These are phyloP conservation scores for Schizochytrium sp. DNA, from an alignment of 108 stramenopile genomes.

Conservation along the genomic window DNA sequence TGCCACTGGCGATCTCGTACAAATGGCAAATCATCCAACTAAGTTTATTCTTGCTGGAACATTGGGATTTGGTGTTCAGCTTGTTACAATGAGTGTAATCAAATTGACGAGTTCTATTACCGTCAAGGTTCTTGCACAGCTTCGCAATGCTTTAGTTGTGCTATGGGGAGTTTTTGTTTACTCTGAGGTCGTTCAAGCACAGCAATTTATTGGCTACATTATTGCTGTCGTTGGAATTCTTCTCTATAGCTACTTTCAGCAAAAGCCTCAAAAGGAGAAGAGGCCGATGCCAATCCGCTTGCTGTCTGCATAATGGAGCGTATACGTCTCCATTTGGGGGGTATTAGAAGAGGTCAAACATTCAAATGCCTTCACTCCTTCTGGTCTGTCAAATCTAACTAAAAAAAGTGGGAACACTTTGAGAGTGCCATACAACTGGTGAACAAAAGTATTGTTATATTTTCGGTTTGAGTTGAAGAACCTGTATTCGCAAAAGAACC, in stretches of 20 bases:
- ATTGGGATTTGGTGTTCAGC: constrained; percentile 65
- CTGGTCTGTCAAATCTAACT: too few species aligned
- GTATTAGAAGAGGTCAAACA: too few species aligned
- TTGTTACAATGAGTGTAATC: constrained; percentile 64
- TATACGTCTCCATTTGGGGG: too few species aligned
- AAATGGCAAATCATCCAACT: constrained; percentile 7
- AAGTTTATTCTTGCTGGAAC: constrained; percentile 25
- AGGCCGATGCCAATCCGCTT: too few species aligned
- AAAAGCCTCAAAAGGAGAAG: background rate
- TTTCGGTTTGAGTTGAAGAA: too few species aligned
- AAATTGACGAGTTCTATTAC: constrained; percentile 64
- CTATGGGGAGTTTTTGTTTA: constrained; percentile 29
- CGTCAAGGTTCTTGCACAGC: constrained; percentile 64
- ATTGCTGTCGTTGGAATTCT: background rate
- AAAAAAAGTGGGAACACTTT: too few species aligned
- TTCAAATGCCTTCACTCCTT: too few species aligned
- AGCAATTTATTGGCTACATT: constrained; percentile 17
- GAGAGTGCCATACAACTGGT: too few species aligned
- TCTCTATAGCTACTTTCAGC: constrained; percentile 50
- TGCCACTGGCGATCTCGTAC: constrained; percentile 47
- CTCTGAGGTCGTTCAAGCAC: background rate
- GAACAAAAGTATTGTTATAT: too few species aligned
- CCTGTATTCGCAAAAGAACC: too few species aligned
- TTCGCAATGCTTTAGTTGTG: constrained; percentile 58
- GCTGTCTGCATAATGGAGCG: too few species aligned